Base-by-base conservation (phyloP, 805 yeast species). In the Starmerella khaoyaiensis region DNA sequence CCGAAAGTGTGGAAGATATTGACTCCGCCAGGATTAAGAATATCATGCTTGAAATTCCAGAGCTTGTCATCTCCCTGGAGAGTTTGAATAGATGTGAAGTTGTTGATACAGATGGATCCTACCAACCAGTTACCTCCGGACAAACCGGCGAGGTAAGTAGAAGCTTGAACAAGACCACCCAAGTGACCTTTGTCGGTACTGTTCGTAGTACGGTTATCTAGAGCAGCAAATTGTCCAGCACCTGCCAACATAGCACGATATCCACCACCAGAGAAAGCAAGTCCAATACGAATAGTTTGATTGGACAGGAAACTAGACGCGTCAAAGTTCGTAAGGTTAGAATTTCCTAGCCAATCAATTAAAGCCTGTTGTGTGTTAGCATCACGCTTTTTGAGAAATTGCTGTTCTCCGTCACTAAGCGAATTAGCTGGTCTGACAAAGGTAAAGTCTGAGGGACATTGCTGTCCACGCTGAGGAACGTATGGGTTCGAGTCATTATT, bases 231-330 rank as follows among this genome's bases (percentile, higher is more conserved):
- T 2, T 64, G 62, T 0, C 81, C 81, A 0, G 72, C 77, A 0
- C 72, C 74, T 14, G 63, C 60, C 15, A 74, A 49, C 76, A 74
- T 71, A 6, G 80, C 68, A 36, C 80, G 57, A 52, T 71, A 84
- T 4, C 96, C 96, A 49, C 96, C 96, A 31, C 95, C 95, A 14
- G 82, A 72, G 47, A 76, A 73, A 5, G 83, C 76, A 12, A 61
- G 41, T 6, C 64, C 67, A 18, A 47, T 35, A 4, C 48, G 42
- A 18, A 48, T 40, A 14, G 72, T 49, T 10, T 44, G 18, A 35
- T 49, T 44, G 22, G 39, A 31, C 27, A 49, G 33, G 36, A 47
- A 64, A 15, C 33, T 23, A 2, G 64, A 62, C 2, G 68, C 67
- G 43, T 69, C 66, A 45, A 72, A 69, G 43, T 65, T 72, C 12